Evolutionary conservation across 345 rosid species (phyloP).

Genomic region (Barbarea vulgaris): DNA sequence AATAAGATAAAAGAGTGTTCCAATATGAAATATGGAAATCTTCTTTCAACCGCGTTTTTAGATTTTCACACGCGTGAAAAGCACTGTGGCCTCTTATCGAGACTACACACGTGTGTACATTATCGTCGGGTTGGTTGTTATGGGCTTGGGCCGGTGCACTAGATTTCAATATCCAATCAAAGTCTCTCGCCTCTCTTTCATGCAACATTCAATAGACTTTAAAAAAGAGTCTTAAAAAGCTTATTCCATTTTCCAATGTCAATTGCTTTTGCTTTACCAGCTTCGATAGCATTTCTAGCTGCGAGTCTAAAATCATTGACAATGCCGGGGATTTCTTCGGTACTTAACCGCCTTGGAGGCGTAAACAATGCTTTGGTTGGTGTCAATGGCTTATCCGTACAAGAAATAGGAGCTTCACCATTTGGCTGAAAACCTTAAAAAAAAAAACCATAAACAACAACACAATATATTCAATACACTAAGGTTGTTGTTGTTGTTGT

Average conservation of each 20-base stretch:
- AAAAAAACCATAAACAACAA: neutral
- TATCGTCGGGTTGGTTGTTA: too few species aligned
- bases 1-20: too few species aligned
- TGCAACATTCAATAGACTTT: slow-evolving; percentile 1
- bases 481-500: neutral
- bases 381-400: slow-evolving; percentile 53
- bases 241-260: neutral
- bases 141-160: too few species aligned
- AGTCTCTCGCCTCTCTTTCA: neutral
- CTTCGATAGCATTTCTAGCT: slow-evolving; percentile 77
- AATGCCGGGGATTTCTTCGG: slow-evolving; percentile 65
- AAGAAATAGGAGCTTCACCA: slow-evolving; percentile 68
- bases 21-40: neutral
- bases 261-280: slow-evolving; percentile 51
- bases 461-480: neutral
- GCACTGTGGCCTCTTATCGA: neutral
- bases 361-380: slow-evolving; percentile 49
- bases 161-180: too few species aligned
- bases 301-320: slow-evolving; percentile 70
- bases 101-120: too few species aligned
- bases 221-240: neutral
- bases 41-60: too few species aligned
- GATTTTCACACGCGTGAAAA: neutral
- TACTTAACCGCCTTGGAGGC: slow-evolving; percentile 56
- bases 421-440: slow-evolving; percentile 50